Evolutionary conservation across 2,329 filamentous ascomycete species (phyloP).

Genomic region (Xylaria sp.): DNA sequence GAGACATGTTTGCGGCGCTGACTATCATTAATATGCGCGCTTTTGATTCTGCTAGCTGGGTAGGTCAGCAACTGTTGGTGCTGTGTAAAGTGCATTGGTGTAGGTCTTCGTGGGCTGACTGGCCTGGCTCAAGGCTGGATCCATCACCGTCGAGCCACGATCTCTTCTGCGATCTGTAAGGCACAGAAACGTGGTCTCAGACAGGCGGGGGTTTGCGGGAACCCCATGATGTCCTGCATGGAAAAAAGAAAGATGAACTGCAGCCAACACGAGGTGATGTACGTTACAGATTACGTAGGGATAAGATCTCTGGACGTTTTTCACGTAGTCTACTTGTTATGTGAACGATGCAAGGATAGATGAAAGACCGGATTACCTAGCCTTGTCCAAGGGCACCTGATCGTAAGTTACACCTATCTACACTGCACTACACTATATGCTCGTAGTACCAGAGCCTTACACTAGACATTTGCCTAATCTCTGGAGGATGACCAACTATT

Average conservation of each 20-base stretch:
- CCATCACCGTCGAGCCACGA: slow-evolving; percentile 8
- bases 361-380: not conserved
- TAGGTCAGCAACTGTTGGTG: not conserved
- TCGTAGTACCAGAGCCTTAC: not conserved
- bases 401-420: not conserved
- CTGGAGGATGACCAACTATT: slow-evolving; percentile 21
- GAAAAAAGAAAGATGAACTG: slow-evolving; percentile 6
- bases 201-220: slow-evolving; percentile 15
- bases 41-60: not conserved
- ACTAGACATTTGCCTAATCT: slow-evolving; percentile 6
- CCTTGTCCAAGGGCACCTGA: not conserved
- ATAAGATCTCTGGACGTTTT: no score
- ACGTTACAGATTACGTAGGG: not conserved
- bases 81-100: not conserved
- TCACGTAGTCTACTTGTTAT: not conserved
- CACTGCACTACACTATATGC: not conserved
- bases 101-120: slow-evolving; percentile 2
- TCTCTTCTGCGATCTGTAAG: slow-evolving; percentile 29
- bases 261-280: not conserved
- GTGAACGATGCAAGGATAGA: not conserved
- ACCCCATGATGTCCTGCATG: slow-evolving; percentile 4
- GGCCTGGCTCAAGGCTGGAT: slow-evolving; percentile 14
- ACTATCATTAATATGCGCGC: not conserved
- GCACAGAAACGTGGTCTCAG: slow-evolving; percentile 34
- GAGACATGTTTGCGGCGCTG: slow-evolving; percentile 14